Base-by-base conservation (phyloP, 2,329 filamentous ascomycete species). In the Fusarium haematococcum region DNA sequence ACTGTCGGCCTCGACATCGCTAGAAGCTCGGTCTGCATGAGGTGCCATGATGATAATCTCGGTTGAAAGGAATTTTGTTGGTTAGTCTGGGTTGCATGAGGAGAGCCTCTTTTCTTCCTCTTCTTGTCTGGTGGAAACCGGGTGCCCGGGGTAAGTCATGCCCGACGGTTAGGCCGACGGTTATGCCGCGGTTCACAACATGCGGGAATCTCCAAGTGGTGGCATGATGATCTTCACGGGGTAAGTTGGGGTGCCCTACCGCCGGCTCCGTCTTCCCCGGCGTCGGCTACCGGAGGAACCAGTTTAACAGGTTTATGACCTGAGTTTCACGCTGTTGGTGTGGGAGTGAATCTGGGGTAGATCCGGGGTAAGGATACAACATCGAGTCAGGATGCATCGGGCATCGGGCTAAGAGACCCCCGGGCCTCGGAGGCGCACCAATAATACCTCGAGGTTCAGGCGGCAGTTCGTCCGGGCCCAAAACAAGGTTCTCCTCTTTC, bases 261-360 rank as follows among this genome's bases (percentile, higher is more conserved):
- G 11, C 27, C 48, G 48, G 48, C 48, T 52, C 48, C 48, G 48
- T 32, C 48, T 52, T 52, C 48, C 48, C 48, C 48, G 48, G 20
- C 10, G 4, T 30, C 18, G 27, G 48, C 48, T 13, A 20, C 48
- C 45, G 48, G 48, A 32, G 48, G 48, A 32, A 52, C 10, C 27
- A 52, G 25, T 32, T n/a, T 30, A 52, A 52, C 18, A 14, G 48
- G 48, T 13, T 30, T 18, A 20, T 52, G 27, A 13, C 48, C 27
- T 32, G 48, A 27, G 43, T 2, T 48, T 48, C 27, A 14, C 11
- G 27, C 18, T 52, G 48, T 32, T 57, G 23, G 54, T 25, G 54
- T 57, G 54, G n/a, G 32, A 57, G 54, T 35, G 30, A 68, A 63
- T 71, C 71, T 50, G 71, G 71, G 71, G 71, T 74, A 74, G 68